Conservation (phyloP, 225 moss, liverwort and hornwort species). For the Takakia lepidozioides region DNA sequence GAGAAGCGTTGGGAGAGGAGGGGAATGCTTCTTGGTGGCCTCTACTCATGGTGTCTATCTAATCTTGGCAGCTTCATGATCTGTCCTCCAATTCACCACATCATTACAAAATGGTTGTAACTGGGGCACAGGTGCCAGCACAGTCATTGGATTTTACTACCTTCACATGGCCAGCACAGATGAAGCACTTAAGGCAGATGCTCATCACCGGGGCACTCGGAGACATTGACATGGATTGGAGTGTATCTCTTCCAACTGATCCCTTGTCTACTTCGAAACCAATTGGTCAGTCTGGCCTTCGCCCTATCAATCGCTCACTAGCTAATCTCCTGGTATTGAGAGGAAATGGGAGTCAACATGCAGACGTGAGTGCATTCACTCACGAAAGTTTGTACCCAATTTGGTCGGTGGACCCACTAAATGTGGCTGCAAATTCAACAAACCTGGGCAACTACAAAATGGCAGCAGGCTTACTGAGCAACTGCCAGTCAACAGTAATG, state of each 20-base stretch:
- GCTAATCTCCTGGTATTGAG: conserved; percentile 70
- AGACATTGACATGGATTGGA: conserved; percentile 75
- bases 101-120: too few relatives aligned
- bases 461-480: conserved; percentile 67
- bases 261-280: not conserved
- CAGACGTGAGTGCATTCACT: conserved; percentile 54
- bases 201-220: conserved; percentile 56
- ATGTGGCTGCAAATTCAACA: conserved; percentile 40
- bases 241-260: conserved; percentile 20
- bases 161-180: conserved; percentile 71
- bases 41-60: too few relatives aligned
- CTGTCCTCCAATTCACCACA: too few relatives aligned
- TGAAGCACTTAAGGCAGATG: conserved; percentile 80
- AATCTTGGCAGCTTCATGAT: too few relatives aligned
- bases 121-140: conserved; percentile 60
- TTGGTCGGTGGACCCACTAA: conserved; percentile 77
- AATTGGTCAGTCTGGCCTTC: conserved; percentile 3
- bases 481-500: conserved; percentile 70
- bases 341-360: conserved; percentile 51
- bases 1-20: too few relatives aligned
- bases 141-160: conserved; percentile 73
- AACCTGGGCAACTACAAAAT: conserved; percentile 61
- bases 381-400: conserved; percentile 78
- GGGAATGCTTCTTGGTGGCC: too few relatives aligned
- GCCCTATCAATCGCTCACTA: conserved; percentile 52